Base-by-base conservation (phyloP, 495 filamentous ascomycete species). In the Diplogelasinospora grovesii region DNA sequence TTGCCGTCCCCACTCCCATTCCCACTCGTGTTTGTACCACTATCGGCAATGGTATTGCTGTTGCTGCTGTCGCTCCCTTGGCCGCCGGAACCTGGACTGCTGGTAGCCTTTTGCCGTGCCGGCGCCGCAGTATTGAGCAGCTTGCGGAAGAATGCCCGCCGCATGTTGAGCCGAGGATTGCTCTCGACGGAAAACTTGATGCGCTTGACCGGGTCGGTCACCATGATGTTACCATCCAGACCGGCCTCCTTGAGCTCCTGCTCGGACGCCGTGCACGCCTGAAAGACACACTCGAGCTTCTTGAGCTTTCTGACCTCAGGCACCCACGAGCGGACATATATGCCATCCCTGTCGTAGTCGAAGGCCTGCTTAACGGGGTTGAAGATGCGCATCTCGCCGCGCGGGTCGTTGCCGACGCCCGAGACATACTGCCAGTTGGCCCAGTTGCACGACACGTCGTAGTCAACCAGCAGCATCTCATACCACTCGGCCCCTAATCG, bases 401-500 rank as follows among this genome's bases (percentile, higher is more conserved):
- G 54, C 1, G 82, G 83, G 50, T 86, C 83, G 53, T 85, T 86
- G 16, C 83, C 83, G 0, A 86, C 81, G 5, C 83, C 83, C 0
- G 81, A 70, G 6, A 76, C 71, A 48, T 86, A 86, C 59, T 85
- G 81, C 83, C 82, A 88, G 50, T 85, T 86, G 25, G 77, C 77
- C 81, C 81, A 88, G 53, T 87, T 86, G 32, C 67, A 78, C 23
- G 70, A 71, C 8, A 82, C 64, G 47, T 88, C 83, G 54, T 86
- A 86, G 52, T 86, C 83, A 21, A 77, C 64, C 8, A 86, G 70
- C 41, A 79, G 52, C 45, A 67, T 70, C 54, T 86, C 83, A 54
- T 85, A 86, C 82, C 82, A 88, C 56, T 88, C 83, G 3, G 80
- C 83, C 4, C 83, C 83, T 16, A 84, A 63, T 6, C 81, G 70